Conservation (phyloP, 2,329 filamentous ascomycete genomes). For the Penicillium aurantiogriseum region DNA sequence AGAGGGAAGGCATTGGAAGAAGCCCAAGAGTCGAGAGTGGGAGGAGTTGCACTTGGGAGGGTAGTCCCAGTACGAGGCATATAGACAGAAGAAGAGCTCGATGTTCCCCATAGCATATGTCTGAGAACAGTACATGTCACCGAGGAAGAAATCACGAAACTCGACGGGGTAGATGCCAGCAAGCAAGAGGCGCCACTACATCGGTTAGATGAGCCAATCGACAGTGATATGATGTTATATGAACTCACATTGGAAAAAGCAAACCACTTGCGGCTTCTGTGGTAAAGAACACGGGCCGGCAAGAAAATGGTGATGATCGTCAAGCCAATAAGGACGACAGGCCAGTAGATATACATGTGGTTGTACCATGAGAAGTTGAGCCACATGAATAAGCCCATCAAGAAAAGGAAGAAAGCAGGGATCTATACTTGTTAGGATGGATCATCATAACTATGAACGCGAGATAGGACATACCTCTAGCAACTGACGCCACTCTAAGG, state of each 20-base stretch:
- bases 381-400: conserved; percentile 78
- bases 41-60: conserved; percentile 79
- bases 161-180: conserved; percentile 90
- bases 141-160: conserved; percentile 95
- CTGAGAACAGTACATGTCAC: conserved; percentile 95
- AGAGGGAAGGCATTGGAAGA: conserved; percentile 77
- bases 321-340: conserved; percentile 72
- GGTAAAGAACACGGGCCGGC: conserved; percentile 71
- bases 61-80: conserved; percentile 72
- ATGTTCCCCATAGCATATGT: conserved; percentile 89
- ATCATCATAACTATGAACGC: not conserved
- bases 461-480: conserved; percentile 56
- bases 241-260: conserved; percentile 76
- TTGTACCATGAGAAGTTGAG: conserved; percentile 77
- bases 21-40: conserved; percentile 79
- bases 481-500: conserved; percentile 85
- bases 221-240: not conserved
- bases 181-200: conserved; percentile 76
- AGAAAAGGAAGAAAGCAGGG: conserved; percentile 76
- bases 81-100: conserved; percentile 91
- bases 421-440: conserved; percentile 51
- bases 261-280: conserved; percentile 79
- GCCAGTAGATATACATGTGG: conserved; percentile 79
- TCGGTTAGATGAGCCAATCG: conserved; percentile 14
- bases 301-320: conserved; percentile 69